Evolutionary conservation across 257 asterid species (phyloP), one percentile per base, ranked within the genome.

Genomic region (Nicotiana attenuata): DNA sequence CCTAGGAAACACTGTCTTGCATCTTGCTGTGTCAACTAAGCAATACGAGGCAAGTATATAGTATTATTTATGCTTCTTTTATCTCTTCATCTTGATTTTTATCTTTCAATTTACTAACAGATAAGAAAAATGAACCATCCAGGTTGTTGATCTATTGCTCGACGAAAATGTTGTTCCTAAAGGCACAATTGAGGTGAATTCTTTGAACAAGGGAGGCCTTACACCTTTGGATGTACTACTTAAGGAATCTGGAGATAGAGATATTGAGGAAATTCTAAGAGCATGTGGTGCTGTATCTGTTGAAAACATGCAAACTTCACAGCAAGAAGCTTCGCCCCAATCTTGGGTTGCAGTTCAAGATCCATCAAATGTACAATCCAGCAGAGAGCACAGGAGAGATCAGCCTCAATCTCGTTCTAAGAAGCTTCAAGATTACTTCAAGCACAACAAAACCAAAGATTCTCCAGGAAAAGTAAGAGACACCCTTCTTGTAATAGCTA

Each of bases 401-500:
- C 9, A 1, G 19, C 26, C 53, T 31, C 77, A n/a, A 57, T 57
- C 83, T 56, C 28, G 1, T n/a, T 20, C 75, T 3, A 38, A 57
- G 14, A 17, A 56, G 71, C 29, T 55, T 56, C 82, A 31, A 3
- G 83, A 84, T 64, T 91, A 85, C 81, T 81, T 86, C 66, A 84
- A 86, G 82, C 84, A 80, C 9, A 76, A 84, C 69, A 84, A 78
- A 13, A 41, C 53, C 59, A 79, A 81, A 76, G 91, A 87, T 61
- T 81, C 88, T 24, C 91, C 94, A 3, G 66, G 84, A 26, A 81
- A 83, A 78, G 93, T 89, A 17, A 76, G 94, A 35, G 83, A 79
- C 83, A 87, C 87, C 26, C 35, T 91, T 68, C 92, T 92, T 0
- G 85, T 91, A 31, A 77, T 91, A 26, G 85, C 89, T 0, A 87